Percentiles rank a stretch among this genome's conserved stretches.
Evolutionary conservation across 1,139 yeast species (phyloP).

Genomic region (Waltiozyma solani): DNA sequence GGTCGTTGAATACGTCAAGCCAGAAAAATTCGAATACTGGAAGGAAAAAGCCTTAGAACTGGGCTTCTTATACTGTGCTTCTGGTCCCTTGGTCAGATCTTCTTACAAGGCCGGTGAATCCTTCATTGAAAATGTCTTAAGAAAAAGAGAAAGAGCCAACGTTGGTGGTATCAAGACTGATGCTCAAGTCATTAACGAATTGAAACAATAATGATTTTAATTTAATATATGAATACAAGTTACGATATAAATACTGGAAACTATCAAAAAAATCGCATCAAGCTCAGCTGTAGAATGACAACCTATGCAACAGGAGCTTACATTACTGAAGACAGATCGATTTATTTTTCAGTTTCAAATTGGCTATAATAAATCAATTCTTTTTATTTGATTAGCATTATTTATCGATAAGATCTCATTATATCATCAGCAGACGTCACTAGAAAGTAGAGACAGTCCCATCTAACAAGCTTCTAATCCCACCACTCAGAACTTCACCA

Average conservation of each 20-base stretch:
- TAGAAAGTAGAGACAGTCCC: conserved; percentile 25
- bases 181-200: not conserved
- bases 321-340: too few species aligned
- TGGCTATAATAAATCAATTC: too few species aligned
- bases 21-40: conserved; percentile 94
- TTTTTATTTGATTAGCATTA: conserved; percentile 2
- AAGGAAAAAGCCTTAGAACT: conserved; percentile 68
- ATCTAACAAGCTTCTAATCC: conserved; percentile 24
- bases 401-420: not conserved
- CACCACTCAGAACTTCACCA: conserved; percentile 28
- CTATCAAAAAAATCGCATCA: too few species aligned
- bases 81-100: conserved; percentile 94
- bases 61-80: conserved; percentile 94
- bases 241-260: too few species aligned
- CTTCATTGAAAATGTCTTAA: conserved; percentile 86
- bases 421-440: conserved; percentile 1
- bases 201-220: not conserved
- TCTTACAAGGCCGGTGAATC: conserved; percentile 98
- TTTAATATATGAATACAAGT: too few species aligned
- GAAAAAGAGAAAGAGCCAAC: conserved; percentile 37
- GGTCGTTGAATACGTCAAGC: conserved; percentile 92
- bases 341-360: too few species aligned
- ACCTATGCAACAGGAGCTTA: too few species aligned
- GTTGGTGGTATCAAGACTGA: not conserved
- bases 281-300: too few species aligned